Conservation (phyloP, 768 basidiomycete genomes). For the Glaciozyma antarctica region DNA sequence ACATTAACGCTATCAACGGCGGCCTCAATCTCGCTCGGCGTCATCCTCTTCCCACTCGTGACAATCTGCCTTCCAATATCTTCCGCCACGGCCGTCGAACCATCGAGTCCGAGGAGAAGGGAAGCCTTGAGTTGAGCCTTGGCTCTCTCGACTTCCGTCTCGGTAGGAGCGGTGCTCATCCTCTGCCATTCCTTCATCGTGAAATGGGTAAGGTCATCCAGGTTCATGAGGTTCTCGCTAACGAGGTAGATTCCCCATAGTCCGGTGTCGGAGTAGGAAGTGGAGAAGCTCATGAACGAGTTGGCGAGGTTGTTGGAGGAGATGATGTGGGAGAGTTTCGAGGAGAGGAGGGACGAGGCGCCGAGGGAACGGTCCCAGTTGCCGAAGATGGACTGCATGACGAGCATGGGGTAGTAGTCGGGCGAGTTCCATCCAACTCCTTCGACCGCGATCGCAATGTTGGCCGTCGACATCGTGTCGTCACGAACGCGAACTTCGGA, state of each 20-base stretch:
- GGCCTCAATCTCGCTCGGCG: slow-evolving; percentile 86
- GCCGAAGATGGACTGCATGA: slow-evolving; percentile 93
- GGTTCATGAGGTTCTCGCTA: slow-evolving; percentile 83
- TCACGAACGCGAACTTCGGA: slow-evolving; percentile 93
- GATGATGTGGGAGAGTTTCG: slow-evolving; percentile 80
- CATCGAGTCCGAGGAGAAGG: slow-evolving; percentile 78
- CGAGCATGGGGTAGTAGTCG: slow-evolving; percentile 99
- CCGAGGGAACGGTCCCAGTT: slow-evolving; percentile 99
- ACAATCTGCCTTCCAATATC: slow-evolving; percentile 97
- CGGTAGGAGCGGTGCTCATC: slow-evolving; percentile 77
- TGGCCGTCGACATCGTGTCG: slow-evolving; percentile 75
- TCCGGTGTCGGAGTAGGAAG: slow-evolving; percentile 95
- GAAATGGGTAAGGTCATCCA: slow-evolving; percentile 89
- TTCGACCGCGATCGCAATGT: slow-evolving; percentile 94
- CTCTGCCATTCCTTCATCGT: slow-evolving; percentile 64
- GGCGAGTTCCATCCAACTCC: slow-evolving; percentile 96
- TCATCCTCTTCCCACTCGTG: slow-evolving; percentile 78
- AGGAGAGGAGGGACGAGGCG: slow-evolving; percentile 76
- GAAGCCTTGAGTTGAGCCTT: slow-evolving; percentile 98
- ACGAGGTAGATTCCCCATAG: slow-evolving; percentile 98
- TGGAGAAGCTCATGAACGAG: slow-evolving; percentile 98
- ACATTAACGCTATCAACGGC: slow-evolving; percentile 80
- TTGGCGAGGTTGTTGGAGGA: slow-evolving; percentile 93
- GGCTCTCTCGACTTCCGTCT: slow-evolving; percentile 85
- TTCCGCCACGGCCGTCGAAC: slow-evolving; percentile 93